Base-by-base conservation (phyloP, 257 asterid genomes). In the Lycium barbarum region DNA sequence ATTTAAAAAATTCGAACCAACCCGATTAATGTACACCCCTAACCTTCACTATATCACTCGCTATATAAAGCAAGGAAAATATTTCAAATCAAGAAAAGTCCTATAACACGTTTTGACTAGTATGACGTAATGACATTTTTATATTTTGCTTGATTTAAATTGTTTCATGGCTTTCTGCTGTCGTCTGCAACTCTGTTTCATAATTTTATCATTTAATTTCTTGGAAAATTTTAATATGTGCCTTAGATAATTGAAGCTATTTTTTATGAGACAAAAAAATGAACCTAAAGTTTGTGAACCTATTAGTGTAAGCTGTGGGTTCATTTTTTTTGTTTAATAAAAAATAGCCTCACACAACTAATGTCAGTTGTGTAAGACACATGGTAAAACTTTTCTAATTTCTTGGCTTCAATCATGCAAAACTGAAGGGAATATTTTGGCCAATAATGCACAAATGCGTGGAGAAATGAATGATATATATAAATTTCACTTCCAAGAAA, bases 401-500 rank as follows among this genome's bases (percentile, higher is more conserved):
- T 22, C 61, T 22, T 7, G 40, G 7, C 59, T 49, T 51, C 82
- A 76, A 51, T 26, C 82, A 51, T 51, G 82, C 47, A 7, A 51
- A 26, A 13, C 1, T 26, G 14, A 36, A 7, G 40, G 22, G 82
- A 47, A 51, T 51, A 76, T 51, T 76, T 76, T 51, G 20, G 63
- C 51, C 63, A 49, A 76, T 51, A 22, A 51, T 76, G 47, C 47
- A 76, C 63, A 51, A 33, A 76, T 51, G 63, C 63, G 47, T 76
- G 61, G 82, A 76, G 63, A 7, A 51, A 49, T 49, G n/a, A 47
- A 74, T 51, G 61, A 72, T 38, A 71, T 18, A 76, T 7, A 14
- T 9, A 49, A 6, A 7, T 45, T 76, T 26, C 26, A 26, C 82
- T 76, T 82, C 59, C 49, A 2, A 33, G 80, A 86, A 86, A 83